Percentiles rank a stretch among this genome's conserved stretches.
Conservation (phyloP, 2,329 filamentous ascomycete species). For the Plenodomus tracheiphilus region DNA sequence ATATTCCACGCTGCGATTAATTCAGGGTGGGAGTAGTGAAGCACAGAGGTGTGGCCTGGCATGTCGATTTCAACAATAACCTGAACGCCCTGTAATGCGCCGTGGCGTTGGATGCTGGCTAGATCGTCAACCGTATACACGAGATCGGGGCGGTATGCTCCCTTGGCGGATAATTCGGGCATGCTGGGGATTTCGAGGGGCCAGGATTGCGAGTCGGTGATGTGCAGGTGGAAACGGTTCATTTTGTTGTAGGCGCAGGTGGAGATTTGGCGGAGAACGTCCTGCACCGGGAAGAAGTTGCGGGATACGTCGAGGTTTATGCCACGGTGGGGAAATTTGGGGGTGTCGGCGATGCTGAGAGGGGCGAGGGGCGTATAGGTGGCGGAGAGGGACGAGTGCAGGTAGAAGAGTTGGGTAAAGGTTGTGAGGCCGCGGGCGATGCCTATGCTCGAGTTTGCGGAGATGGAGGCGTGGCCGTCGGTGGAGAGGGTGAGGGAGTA, state of each 20-base stretch:
- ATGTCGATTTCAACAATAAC: constrained; percentile 79
- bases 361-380: constrained; percentile 73
- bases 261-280: constrained; percentile 77
- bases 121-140: constrained; percentile 71
- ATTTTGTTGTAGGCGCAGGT: constrained; percentile 78
- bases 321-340: constrained; percentile 76
- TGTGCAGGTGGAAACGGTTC: constrained; percentile 79
- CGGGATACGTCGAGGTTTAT: constrained; percentile 78
- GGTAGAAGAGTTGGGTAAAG: constrained; percentile 78
- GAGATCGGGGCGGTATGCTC: constrained; percentile 69
- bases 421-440: constrained; percentile 74
- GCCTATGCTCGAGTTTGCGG: constrained; percentile 68
- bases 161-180: constrained; percentile 71
- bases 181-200: constrained; percentile 78
- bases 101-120: constrained; percentile 69
- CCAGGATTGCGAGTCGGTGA: constrained; percentile 84
- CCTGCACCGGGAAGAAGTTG: constrained; percentile 68
- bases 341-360: constrained; percentile 70
- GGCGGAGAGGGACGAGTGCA: constrained; percentile 60
- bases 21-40: constrained; percentile 69
- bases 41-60: constrained; percentile 75
- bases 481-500: constrained; percentile 67
- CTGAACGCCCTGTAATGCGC: constrained; percentile 67
- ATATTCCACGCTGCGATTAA: constrained; percentile 67
- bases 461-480: constrained; percentile 64